Evolutionary conservation across 1,284 basidiomycete species (phyloP).

Genomic region (Phlebopus sp.): DNA sequence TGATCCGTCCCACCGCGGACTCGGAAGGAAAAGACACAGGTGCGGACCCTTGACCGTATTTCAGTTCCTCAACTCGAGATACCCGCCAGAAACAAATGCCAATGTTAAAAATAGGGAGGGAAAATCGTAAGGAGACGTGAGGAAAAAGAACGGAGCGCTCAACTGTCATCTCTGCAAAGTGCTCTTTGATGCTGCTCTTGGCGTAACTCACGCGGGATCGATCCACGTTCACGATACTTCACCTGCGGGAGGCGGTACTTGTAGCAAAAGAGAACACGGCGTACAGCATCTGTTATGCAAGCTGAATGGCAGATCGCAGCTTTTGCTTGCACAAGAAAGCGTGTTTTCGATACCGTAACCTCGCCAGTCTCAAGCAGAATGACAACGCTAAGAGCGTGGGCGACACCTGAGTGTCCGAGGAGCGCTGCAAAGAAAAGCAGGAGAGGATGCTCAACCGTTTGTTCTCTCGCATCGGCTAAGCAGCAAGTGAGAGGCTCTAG

Average conservation of each 20-base stretch:
- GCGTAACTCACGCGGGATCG: conserved; percentile 9
- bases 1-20: no score
- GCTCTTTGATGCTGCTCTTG: background rate
- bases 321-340: no score
- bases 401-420: background rate
- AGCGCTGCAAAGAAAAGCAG: background rate
- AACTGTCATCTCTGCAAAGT: background rate
- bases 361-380: no score
- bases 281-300: no score
- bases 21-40: no score
- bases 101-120: background rate
- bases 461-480: no score
- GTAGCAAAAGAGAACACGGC: background rate
- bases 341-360: no score
- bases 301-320: no score
- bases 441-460: no score
- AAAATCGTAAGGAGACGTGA: background rate
- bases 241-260: background rate
- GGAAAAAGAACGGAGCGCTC: background rate
- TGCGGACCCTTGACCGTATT: no score
- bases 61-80: background rate
- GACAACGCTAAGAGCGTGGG: background rate
- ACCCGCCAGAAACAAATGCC: conserved; percentile 1
- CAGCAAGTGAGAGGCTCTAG: no score
- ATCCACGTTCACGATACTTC: background rate